phyloP scores from a whole-genome alignment of 2,329 filamentous ascomycete genomes.

The Fusarium palustre region DNA sequence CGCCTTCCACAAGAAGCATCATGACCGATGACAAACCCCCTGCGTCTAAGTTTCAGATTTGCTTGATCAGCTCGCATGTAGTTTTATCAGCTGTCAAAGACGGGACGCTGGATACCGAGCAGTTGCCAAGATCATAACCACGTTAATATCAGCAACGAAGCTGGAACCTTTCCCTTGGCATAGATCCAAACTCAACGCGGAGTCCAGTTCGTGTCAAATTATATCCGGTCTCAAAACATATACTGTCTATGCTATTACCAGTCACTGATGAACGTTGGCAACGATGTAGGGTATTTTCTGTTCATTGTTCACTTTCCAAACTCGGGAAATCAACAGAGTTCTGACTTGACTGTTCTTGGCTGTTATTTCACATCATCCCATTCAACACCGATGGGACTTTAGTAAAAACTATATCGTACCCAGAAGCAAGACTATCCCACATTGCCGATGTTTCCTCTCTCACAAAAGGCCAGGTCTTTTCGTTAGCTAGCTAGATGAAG shows the following conservation, averaged over 20 bases:
- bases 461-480: neutral
- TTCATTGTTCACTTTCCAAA: neutral
- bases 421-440: neutral
- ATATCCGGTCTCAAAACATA: neutral
- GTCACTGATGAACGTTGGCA: neutral
- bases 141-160: neutral
- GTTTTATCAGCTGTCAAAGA: neutral
- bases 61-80: neutral
- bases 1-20: neutral
- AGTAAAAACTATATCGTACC: neutral
- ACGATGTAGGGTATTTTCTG: neutral
- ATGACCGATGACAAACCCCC: neutral
- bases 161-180: neutral
- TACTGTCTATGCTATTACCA: neutral
- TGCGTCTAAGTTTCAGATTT: neutral
- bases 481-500: neutral
- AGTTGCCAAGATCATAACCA: neutral
- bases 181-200: neutral
- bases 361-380: neutral
- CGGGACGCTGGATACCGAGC: neutral
- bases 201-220: neutral
- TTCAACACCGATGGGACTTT: neutral
- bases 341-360: neutral
- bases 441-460: neutral
- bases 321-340: neutral